Evolutionary conservation across 768 basidiomycete genomes (phyloP), one percentile per base, ranked within the genome.

Genomic region (Lyophyllum shimeji): DNA sequence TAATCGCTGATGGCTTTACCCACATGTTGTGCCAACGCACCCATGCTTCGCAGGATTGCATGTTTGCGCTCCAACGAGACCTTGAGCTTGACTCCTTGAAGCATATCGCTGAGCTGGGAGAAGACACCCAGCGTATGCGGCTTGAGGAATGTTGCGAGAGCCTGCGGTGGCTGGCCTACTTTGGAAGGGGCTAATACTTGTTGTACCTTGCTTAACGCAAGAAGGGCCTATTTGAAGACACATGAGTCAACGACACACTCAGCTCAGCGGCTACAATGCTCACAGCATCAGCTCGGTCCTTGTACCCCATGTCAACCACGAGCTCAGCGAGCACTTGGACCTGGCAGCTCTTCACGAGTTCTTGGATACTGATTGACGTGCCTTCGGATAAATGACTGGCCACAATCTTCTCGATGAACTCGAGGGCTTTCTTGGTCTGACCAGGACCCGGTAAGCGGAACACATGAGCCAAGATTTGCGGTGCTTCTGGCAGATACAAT

Each of bases 81-180:
- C 70, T 89, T 93, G 4, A 90, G 90, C 21, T 86, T 83, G 1
- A 89, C 78, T 56, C 94, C 95, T 66, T 93, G 92, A 50, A 98
- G 71, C 71, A 89, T 84, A 29, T 94, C 92, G 62, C 90, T 95
- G 63, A 97, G 81, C 59, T 86, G 78, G 0, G 91, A 85, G 18
- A 98, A 86, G 52, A 98, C 77, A 1, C 91, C 95, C 6, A 97
- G 81, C 73, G 95, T 87, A 60, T 93, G 81, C 7, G 75, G 76
- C 69, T 87, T 86, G 46, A 98, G 74, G 53, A 94, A 88, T 0
- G 71, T 69, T 20, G 80, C 77, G 34, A 90, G 68, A 54, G 80
- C 77, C 21, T 71, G 65, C 18, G 65, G 62, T 55, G 68, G 53
- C 21, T 60, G 60, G 34, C 67, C 46, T 66, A 67, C n/a, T 40